These are phyloP conservation scores for Zymoseptoria crescenta DNA, from an alignment of 2,329 filamentous ascomycete species.

Conservation along the genomic window DNA sequence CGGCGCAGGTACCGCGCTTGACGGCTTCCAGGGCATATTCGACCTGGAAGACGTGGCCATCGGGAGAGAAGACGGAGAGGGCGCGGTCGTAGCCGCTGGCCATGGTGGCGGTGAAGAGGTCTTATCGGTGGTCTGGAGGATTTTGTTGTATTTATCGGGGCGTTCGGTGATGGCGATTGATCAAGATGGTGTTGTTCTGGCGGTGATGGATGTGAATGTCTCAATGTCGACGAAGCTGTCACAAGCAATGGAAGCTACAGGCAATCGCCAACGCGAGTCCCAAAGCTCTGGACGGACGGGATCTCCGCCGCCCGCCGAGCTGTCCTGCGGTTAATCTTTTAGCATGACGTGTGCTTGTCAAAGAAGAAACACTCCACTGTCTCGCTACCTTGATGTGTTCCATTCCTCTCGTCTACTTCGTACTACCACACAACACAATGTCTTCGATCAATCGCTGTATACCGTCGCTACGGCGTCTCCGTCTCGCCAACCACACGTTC, in stretches of 20 bases:
- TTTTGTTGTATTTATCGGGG: not conserved
- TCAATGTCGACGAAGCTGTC: not conserved
- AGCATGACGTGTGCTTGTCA: not conserved
- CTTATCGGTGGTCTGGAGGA: not conserved
- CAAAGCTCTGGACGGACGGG: not conserved
- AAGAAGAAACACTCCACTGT: conserved; percentile 1
- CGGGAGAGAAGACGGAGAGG: conserved; percentile 96
- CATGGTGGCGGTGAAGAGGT: conserved; percentile 43
- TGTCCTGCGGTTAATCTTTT: not conserved
- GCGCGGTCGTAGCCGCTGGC: conserved; percentile 98
- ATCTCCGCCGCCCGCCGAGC: not conserved
- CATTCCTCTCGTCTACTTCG: too few species aligned
- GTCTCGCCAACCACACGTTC: conserved; percentile 25
- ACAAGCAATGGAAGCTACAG: not conserved
- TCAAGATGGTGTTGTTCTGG: not conserved
- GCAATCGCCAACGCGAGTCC: not conserved
- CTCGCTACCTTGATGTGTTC: too few species aligned
- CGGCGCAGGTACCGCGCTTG: conserved; percentile 98
- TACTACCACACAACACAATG: conserved; percentile 14
- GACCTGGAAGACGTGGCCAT: conserved; percentile 99
- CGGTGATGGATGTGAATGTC: not conserved
- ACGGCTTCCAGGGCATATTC: conserved; percentile 99
- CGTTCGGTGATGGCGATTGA: not conserved
- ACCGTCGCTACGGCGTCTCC: conserved; percentile 26
- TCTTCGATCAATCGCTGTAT: conserved; percentile 18